Conservation (phyloP, 176 grass and related monocot species). For the Oryza meyeriana region DNA sequence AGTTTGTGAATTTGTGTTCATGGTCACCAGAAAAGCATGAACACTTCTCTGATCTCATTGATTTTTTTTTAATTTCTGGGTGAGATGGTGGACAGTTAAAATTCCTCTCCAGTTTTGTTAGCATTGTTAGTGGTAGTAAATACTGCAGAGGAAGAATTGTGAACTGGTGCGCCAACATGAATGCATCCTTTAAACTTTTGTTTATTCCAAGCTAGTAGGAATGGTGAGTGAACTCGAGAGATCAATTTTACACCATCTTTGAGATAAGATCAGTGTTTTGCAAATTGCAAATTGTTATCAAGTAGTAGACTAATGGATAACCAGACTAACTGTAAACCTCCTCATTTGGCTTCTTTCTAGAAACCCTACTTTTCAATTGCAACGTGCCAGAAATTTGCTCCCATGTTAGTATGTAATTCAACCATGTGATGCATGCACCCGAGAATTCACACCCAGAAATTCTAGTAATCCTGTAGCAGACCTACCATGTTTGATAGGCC, state of each 20-base stretch:
- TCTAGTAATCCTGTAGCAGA: not conserved
- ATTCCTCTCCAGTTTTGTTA: not conserved
- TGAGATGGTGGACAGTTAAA: not conserved
- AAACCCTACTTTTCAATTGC: not conserved
- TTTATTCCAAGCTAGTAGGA: not conserved
- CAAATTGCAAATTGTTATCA: not conserved
- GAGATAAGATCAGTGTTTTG: not conserved
- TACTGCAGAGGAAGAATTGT: not conserved
- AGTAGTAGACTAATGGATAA: not conserved
- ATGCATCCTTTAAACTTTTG: too few species aligned
- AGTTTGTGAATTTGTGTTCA: not conserved
- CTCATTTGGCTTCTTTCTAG: not conserved
- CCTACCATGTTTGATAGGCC: not conserved
- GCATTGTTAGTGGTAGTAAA: not conserved
- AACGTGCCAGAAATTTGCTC: not conserved
- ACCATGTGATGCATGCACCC: not conserved
- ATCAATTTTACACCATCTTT: not conserved
- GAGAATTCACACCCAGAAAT: not conserved
- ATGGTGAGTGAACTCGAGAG: not conserved
- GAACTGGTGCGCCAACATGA: not conserved
- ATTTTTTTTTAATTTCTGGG: not conserved
- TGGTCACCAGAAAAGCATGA: not conserved
- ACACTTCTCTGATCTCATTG: not conserved
- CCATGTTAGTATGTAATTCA: not conserved
- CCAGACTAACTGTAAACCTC: not conserved